A percentile compares a stretch with the other conserved stretches of the same genome.
Evolutionary conservation across 805 yeast species (phyloP).

Genomic region (Clavispora vitiphila): DNA sequence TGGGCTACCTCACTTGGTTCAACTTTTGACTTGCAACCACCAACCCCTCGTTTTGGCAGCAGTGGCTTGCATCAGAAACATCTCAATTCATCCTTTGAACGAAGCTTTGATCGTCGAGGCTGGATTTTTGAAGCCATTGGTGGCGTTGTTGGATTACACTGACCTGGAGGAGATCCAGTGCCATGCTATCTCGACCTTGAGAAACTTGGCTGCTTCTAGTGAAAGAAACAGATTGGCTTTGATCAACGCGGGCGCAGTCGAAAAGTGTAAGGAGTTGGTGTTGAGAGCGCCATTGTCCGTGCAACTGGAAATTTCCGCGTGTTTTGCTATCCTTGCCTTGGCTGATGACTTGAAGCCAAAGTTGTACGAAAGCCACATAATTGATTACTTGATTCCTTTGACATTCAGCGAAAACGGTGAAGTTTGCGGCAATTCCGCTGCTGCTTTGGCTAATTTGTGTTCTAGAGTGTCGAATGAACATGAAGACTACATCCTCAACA

Average conservation of each 20-base stretch:
- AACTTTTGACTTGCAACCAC: slow-evolving; percentile 79
- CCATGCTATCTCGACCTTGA: slow-evolving; percentile 92
- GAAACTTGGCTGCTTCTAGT: slow-evolving; percentile 93
- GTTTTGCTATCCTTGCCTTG: slow-evolving; percentile 92
- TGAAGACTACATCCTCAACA: slow-evolving; percentile 61
- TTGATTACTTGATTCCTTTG: slow-evolving; percentile 86
- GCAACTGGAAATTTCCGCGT: slow-evolving; percentile 94
- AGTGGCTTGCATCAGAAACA: slow-evolving; percentile 96
- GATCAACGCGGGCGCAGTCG: slow-evolving; percentile 92
- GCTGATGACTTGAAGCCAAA: slow-evolving; percentile 91
- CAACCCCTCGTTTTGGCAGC: slow-evolving; percentile 93
- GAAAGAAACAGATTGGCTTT: slow-evolving; percentile 90
- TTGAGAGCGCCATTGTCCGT: slow-evolving; percentile 83
- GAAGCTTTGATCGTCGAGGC: slow-evolving; percentile 96
- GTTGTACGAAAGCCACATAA: slow-evolving; percentile 74
- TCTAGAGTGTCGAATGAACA: slow-evolving; percentile 80
- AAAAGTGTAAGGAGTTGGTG: slow-evolving; percentile 84
- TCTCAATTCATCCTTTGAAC: slow-evolving; percentile 92
- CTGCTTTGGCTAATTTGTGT: slow-evolving; percentile 93
- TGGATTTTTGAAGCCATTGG: slow-evolving; percentile 90
- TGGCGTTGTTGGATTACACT: slow-evolving; percentile 71
- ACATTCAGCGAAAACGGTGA: slow-evolving; percentile 85
- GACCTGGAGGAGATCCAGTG: slow-evolving; percentile 97
- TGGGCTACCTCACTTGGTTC: slow-evolving; percentile 91
- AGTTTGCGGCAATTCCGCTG: slow-evolving; percentile 97